Evolutionary conservation across 129 eudicot genomes (phyloP).

Genomic region (Daucus carota): DNA sequence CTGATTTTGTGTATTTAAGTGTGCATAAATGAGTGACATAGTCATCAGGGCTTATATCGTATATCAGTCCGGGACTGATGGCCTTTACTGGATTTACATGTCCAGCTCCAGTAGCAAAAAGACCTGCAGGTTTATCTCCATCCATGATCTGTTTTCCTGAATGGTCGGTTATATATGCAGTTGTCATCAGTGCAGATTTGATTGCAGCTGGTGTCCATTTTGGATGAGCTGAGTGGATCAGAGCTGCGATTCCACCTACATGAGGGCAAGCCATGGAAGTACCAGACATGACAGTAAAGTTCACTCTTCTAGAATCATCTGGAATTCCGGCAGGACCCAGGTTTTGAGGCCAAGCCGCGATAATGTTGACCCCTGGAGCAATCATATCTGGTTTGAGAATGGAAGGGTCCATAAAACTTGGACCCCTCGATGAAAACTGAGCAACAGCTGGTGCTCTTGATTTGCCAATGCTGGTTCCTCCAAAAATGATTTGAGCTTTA

Average conservation of each 20-base stretch:
- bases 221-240: conserved; percentile 76
- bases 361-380: conserved; percentile 95
- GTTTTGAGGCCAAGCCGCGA: conserved; percentile 99
- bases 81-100: conserved; percentile 80
- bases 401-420: conserved; percentile 64
- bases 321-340: conserved; percentile 76
- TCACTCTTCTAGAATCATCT: conserved; percentile 79
- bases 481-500: conserved; percentile 54
- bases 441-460: conserved; percentile 84
- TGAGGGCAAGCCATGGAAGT: conserved; percentile 98
- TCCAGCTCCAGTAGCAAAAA: conserved; percentile 73
- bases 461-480: conserved; percentile 63
- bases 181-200: conserved; percentile 82
- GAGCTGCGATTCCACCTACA: conserved; percentile 82
- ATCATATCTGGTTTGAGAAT: conserved; percentile 88
- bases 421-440: conserved; percentile 91
- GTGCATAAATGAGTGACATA: conserved; percentile 71
- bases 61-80: conserved; percentile 70
- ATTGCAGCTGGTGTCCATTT: conserved; percentile 87
- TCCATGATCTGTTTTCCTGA: conserved; percentile 76
- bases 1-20: conserved; percentile 48
- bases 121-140: conserved; percentile 56
- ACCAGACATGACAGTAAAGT: conserved; percentile 93
- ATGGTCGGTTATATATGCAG: conserved; percentile 53
- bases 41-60: conserved; percentile 64